Evolutionary conservation across 257 asterid genomes (phyloP), one percentile per base, ranked within the genome.

Genomic region (Fraxinus quadrangulata): DNA sequence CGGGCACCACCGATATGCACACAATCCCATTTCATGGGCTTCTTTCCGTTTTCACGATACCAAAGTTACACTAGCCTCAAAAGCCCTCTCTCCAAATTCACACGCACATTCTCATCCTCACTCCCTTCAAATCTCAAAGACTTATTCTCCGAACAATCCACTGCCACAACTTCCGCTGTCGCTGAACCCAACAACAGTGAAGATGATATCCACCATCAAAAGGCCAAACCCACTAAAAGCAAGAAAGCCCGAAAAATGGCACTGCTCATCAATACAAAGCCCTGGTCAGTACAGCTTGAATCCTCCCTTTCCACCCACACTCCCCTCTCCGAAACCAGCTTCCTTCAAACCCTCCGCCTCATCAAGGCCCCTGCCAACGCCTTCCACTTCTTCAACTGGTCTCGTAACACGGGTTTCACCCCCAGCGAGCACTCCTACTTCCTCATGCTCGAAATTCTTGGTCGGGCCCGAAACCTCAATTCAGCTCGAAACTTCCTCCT

Each of bases 371-470:
- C 97, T 65, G 72, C 88, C 7, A 84, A 84, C 77, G 93, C 98
- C 39, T 83, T 92, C 21, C 84, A 80, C 19, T 92, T 92, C 82
- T 94, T 94, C 86, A 80, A 87, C 75, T 94, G 96, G 96, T 89
- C 92, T 16, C 76, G 74, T 37, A 76, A 81, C 11, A 72, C 85
- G 34, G 93, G 96, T 33, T 88, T 92, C 77, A 33, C 77, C 61
- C 96, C 85, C 88, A 84, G 82, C 73, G 82, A 76, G 26, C 94
- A 85, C 4, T 87, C 97, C 40, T 94, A 89, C 80, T 87, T 89
- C 84, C 86, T 87, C 77, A 84, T 91, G 93, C 86, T 94, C 5
- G 86, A 94, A 63, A 83, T 89, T 65, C 92, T 94, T 36, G 91
- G 96, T 13, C 77, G 51, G 75, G 87, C 85, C 49, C 87, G 94